These are phyloP conservation scores for Paraphoma sp. DNA, from an alignment of 2,329 filamentous ascomycete species.

Conservation along the genomic window DNA sequence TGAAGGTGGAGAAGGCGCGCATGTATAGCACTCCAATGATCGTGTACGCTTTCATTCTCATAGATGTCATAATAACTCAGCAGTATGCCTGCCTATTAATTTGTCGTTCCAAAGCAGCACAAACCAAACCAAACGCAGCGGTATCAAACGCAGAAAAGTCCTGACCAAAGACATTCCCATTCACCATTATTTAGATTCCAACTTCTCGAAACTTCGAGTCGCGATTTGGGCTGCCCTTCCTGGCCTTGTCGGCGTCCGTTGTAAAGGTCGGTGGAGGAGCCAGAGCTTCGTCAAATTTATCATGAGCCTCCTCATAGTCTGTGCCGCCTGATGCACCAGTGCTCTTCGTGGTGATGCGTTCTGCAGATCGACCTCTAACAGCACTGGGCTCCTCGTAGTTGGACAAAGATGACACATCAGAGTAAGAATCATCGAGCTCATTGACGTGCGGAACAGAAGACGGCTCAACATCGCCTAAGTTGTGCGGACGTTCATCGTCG, in stretches of 20 bases:
- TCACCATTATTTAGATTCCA: conserved; percentile 25
- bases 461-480: conserved; percentile 22
- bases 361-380: conserved; percentile 27
- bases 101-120: too few species aligned
- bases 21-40: neutral
- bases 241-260: conserved; percentile 27
- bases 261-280: conserved; percentile 50
- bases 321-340: conserved; percentile 48
- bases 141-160: conserved; percentile 2
- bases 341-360: conserved; percentile 33
- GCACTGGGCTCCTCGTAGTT: conserved; percentile 14
- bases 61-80: neutral
- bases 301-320: conserved; percentile 61
- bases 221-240: conserved; percentile 38
- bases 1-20: too few species aligned
- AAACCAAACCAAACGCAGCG: neutral
- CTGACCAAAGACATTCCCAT: neutral
- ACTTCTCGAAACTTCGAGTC: conserved; percentile 46
- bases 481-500: conserved; percentile 13
- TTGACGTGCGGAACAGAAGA: conserved; percentile 17
- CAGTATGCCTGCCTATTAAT: neutral
- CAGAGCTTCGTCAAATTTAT: conserved; percentile 56
- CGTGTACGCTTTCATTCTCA: neutral
- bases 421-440: conserved; percentile 20
- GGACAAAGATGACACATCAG: conserved; percentile 46